phyloP scores from a whole-genome alignment of 108 stramenopile species.

The Nitzschia sp. region DNA sequence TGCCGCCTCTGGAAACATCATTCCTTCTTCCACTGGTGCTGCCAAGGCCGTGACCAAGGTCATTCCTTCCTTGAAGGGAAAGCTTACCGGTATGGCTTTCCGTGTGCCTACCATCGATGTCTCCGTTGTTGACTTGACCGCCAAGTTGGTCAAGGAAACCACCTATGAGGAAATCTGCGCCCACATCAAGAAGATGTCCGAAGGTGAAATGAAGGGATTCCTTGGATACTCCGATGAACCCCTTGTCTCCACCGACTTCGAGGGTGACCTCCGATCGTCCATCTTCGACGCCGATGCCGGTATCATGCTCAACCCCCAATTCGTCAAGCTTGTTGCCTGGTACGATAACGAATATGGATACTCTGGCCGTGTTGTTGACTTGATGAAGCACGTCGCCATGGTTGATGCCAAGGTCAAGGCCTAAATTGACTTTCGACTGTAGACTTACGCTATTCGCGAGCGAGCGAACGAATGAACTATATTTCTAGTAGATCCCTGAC shows the following conservation, averaged over 20 bases:
- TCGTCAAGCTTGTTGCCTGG: constrained; percentile 98
- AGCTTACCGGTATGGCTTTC: constrained; percentile 99
- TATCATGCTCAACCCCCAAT: constrained; percentile 94
- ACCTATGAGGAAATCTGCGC: constrained; percentile 99
- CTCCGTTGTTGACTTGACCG: constrained; percentile 98
- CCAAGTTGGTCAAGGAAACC: constrained; percentile 83
- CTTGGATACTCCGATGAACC: constrained; percentile 99
- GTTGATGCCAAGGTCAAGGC: constrained; percentile 81
- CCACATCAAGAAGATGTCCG: constrained; percentile 88
- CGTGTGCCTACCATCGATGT: constrained; percentile 99
- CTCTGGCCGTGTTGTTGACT: constrained; percentile 93
- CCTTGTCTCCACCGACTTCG: constrained; percentile 97
- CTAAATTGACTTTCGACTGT: not conserved
- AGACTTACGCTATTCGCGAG: constrained; percentile 9
- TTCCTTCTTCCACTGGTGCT: constrained; percentile 99
- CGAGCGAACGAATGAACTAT: not conserved
- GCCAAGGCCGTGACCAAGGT: constrained; percentile 99
- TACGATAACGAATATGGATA: constrained; percentile 98
- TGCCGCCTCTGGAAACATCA: constrained; percentile 99
- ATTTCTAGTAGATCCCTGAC: not conserved
- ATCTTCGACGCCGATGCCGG: constrained; percentile 99
- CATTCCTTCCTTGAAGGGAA: constrained; percentile 96
- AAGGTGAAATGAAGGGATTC: constrained; percentile 97
- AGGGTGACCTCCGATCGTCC: constrained; percentile 92
- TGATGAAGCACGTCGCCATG: constrained; percentile 94